Evolutionary conservation across 306 rosid species (phyloP), one percentile per base, ranked within the genome.

Genomic region (Quercus variabilis): DNA sequence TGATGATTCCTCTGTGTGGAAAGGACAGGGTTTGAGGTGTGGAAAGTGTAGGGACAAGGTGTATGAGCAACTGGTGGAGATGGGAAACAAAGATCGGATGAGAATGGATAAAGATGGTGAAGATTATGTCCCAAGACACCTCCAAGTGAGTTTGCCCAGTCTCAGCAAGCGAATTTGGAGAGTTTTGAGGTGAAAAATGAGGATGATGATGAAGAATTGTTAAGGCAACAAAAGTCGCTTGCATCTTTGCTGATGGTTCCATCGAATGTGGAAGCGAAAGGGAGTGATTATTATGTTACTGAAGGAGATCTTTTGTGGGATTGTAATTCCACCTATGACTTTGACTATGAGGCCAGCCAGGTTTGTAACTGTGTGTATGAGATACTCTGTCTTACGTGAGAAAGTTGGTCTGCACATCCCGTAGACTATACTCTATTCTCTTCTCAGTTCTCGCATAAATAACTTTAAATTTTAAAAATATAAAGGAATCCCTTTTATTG

Each of bases 171-270:
- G 15, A 23, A 14, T 57, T 5, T 68, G 17, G 81, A 71, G 55
- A 38, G 49, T 4, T 58, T 5, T 18, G 76, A 71, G 0, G 38
- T 75, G 52, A 6, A 78, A 21, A 71, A 17, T 7, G 3, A 5
- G n/a, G 20, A 52, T 14, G 88, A 71, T 21, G 79, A 77, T 52
- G 89, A 80, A 5, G 23, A 10, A 12, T 26, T 74, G 52, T 21
- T 83, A 56, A 43, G 74, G 75, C 84, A 79, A 38, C 86, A 86
- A 28, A 83, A 84, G 58, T 86, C 89, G 33, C 83, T 80, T 43
- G 62, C 83, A 12, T 80, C 83, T 38, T 31, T 86, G 83, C 81
- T 83, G 5, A 74, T 18, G 79, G 49, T 82, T 25, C 63, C 83
- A 58, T 43, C 72, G 23, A 75, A 80, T 0, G 57, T 35, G n/a